Evolutionary conservation across 83 land plant species (phyloP), one percentile per base, ranked within the genome.

Genomic region (Diphasiastrum complanatum): DNA sequence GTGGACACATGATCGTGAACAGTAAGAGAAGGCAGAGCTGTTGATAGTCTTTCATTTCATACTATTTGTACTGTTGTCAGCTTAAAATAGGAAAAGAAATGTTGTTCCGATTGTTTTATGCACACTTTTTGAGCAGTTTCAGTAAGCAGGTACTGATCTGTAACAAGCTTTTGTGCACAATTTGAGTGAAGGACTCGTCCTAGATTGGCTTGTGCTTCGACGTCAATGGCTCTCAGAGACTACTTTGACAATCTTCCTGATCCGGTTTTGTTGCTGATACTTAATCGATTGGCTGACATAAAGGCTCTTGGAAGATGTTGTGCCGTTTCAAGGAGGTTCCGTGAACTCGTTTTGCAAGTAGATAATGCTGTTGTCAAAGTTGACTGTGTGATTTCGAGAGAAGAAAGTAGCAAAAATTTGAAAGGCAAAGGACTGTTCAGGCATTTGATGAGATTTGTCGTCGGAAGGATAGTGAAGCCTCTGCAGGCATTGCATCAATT

Each of bases 171-270:
- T n/a, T n/a, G n/a, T n/a, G n/a, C n/a, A n/a, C n/a, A n/a, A n/a
- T n/a, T n/a, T n/a, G n/a, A n/a, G n/a, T n/a, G n/a, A n/a, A n/a
- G n/a, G n/a, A n/a, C n/a, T n/a, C n/a, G n/a, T n/a, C n/a, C n/a
- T n/a, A n/a, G n/a, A n/a, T n/a, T n/a, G n/a, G n/a, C n/a, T n/a
- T n/a, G n/a, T n/a, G n/a, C n/a, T n/a, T n/a, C n/a, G n/a, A n/a
- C n/a, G n/a, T n/a, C n/a, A n/a, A n/a, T n/a, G n/a, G n/a, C n/a
- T n/a, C n/a, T n/a, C n/a, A n/a, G n/a, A 34, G 79, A 78, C 33
- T 78, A 69, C 40, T 78, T 78, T 65, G 81, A 78, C 30, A 30
- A 60, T 19, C 78, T 78, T 19, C 81, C 81, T 5, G 81, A 78
- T 53, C 69, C 81, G 47, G 36, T 78, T 33, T 29, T 78, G 19